phyloP scores from a whole-genome alignment of 805 yeast genomes.

The Candida jianshihensis region DNA sequence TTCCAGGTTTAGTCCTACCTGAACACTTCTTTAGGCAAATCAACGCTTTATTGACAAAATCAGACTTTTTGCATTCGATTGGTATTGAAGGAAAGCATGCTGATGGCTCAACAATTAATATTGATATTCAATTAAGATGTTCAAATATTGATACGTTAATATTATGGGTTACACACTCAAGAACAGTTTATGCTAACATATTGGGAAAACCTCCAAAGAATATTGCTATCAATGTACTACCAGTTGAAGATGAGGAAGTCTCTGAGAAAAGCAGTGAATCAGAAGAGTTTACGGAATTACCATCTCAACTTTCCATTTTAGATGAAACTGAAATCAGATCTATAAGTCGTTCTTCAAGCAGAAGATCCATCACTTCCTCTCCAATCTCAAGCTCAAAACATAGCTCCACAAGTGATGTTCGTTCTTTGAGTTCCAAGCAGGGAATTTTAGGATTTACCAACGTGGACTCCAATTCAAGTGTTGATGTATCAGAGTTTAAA shows the following conservation, averaged over 20 bases:
- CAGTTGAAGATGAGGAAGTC: conserved; percentile 3
- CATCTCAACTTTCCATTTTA: conserved; percentile 33
- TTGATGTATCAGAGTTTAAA: background rate
- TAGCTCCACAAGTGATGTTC: background rate
- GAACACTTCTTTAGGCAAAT: conserved; percentile 84
- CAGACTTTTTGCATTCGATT: conserved; percentile 51
- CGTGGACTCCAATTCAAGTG: background rate
- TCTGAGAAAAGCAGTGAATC: background rate
- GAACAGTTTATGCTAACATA: conserved; percentile 27
- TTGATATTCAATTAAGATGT: conserved; percentile 80
- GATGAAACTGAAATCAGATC: conserved; percentile 30
- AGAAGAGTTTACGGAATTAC: conserved; percentile 27
- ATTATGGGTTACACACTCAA: conserved; percentile 83
- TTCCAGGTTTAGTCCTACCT: conserved; percentile 75
- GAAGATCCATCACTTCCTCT: conserved; percentile 15
- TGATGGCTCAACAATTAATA: conserved; percentile 56
- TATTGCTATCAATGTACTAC: conserved; percentile 14
- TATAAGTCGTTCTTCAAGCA: conserved; percentile 21
- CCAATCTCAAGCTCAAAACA: conserved; percentile 3
- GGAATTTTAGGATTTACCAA: conserved; percentile 11
- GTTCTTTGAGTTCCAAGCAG: background rate
- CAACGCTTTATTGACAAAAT: conserved; percentile 27
- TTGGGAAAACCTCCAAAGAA: conserved; percentile 7
- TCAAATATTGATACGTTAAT: conserved; percentile 51
- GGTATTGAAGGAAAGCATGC: conserved; percentile 66